Percentiles rank a stretch among this genome's conserved stretches.
phyloP scores from a whole-genome alignment of 2,329 filamentous ascomycete genomes.

The Curvularia verruculosa region DNA sequence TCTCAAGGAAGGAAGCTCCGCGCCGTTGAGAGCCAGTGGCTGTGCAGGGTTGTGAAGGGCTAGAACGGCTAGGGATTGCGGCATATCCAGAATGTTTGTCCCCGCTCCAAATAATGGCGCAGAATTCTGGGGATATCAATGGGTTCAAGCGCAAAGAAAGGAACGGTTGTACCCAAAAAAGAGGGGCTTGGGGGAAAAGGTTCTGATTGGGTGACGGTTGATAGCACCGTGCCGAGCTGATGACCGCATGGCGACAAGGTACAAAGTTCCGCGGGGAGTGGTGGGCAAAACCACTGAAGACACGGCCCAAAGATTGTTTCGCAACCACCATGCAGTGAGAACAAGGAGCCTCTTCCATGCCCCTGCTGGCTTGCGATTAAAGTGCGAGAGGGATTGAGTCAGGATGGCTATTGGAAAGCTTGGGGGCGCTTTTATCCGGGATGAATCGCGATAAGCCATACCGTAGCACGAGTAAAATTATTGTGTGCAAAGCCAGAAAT shows the following conservation, averaged over 20 bases:
- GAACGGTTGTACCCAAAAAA: background rate
- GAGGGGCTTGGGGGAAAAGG: background rate
- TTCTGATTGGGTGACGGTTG: conserved; percentile 1
- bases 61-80: conserved; percentile 1
- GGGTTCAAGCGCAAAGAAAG: background rate
- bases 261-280: background rate
- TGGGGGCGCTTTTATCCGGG: background rate
- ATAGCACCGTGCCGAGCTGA: background rate
- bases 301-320: background rate
- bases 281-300: background rate
- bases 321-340: background rate
- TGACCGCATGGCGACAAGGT: background rate
- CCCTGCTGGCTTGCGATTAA: background rate
- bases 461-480: background rate
- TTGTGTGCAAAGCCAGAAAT: too few species aligned
- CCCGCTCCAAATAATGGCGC: background rate
- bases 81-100: conserved; percentile 1
- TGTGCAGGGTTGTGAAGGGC: background rate
- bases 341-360: background rate
- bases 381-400: background rate
- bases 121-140: conserved; percentile 3
- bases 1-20: conserved; percentile 4
- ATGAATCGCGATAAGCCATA: too few species aligned
- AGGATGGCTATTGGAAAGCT: background rate
- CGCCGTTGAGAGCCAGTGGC: conserved; percentile 5